Conservation (phyloP, 177 flowering plant genomes). For the Telopea speciosissima region DNA sequence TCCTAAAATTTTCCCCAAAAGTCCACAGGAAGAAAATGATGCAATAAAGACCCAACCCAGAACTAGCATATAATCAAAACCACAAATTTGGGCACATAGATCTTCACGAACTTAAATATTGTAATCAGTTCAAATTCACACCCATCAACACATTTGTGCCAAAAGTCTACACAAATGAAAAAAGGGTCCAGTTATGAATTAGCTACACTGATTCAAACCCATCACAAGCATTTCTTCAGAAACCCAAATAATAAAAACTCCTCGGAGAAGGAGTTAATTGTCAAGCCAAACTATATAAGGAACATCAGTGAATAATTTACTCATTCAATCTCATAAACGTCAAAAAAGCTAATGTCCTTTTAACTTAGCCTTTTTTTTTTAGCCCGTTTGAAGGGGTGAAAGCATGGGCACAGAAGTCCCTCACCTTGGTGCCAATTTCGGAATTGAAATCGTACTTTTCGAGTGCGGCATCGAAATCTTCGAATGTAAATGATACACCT, state of each 20-base stretch:
- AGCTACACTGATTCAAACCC: not conserved
- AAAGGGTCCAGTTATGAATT: not conserved
- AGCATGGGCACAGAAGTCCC: not conserved
- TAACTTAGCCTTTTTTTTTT: too few species aligned
- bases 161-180: not conserved
- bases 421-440: constrained; percentile 75
- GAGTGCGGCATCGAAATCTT: constrained; percentile 61
- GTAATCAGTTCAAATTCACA: not conserved
- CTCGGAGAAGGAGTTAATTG: not conserved
- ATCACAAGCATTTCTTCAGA: not conserved
- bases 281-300: not conserved
- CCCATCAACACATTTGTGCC: not conserved
- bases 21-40: not conserved
- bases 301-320: not conserved
- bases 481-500: constrained; percentile 63
- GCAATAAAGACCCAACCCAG: not conserved
- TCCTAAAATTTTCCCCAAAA: not conserved
- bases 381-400: too few species aligned
- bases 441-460: constrained; percentile 76
- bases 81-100: not conserved
- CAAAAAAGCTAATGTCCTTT: too few species aligned
- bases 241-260: not conserved
- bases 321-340: too few species aligned
- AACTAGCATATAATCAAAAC: not conserved
- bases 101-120: not conserved